Conservation (phyloP, 495 filamentous ascomycete genomes). For the Neurospora sublineolata region DNA sequence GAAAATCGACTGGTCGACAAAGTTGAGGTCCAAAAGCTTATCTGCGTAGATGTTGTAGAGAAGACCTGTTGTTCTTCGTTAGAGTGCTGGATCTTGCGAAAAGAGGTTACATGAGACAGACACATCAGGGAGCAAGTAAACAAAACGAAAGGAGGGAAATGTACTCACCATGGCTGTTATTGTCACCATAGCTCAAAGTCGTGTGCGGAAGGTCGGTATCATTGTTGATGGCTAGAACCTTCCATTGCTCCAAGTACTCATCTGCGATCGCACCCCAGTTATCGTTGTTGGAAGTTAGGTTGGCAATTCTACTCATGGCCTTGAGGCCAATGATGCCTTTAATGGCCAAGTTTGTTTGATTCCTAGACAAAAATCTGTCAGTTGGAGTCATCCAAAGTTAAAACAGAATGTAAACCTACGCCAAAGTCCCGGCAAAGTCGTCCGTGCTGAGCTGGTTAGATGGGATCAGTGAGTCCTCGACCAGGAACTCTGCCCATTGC, state of each 20-base stretch:
- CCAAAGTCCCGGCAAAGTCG: slow-evolving; percentile 82
- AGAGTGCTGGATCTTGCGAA: slow-evolving; percentile 30
- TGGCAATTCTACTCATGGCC: slow-evolving; percentile 74
- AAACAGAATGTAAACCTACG: slow-evolving; percentile 8
- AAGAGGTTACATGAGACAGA: neutral
- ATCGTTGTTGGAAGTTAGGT: slow-evolving; percentile 45
- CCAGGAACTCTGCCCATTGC: slow-evolving; percentile 79
- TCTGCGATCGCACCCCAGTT: slow-evolving; percentile 57
- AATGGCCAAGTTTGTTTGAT: slow-evolving; percentile 87
- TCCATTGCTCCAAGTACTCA: slow-evolving; percentile 67
- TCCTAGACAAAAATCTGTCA: slow-evolving; percentile 21
- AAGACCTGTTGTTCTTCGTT: slow-evolving; percentile 51
- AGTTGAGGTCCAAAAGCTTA: slow-evolving; percentile 55
- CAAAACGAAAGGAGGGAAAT: neutral
- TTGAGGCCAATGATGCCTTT: slow-evolving; percentile 94
- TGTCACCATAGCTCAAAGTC: slow-evolving; percentile 48
- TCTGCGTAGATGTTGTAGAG: slow-evolving; percentile 87
- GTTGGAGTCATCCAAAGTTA: neutral
- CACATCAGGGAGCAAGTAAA: neutral
- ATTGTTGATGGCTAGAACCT: slow-evolving; percentile 56
- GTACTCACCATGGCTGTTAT: slow-evolving; percentile 25
- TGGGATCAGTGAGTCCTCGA: slow-evolving; percentile 71
- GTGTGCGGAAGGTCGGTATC: slow-evolving; percentile 57
- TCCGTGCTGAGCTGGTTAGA: slow-evolving; percentile 83
- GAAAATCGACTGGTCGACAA: slow-evolving; percentile 64